Base-by-base conservation (phyloP, 306 rosid genomes). In the Prunus kanzakura region DNA sequence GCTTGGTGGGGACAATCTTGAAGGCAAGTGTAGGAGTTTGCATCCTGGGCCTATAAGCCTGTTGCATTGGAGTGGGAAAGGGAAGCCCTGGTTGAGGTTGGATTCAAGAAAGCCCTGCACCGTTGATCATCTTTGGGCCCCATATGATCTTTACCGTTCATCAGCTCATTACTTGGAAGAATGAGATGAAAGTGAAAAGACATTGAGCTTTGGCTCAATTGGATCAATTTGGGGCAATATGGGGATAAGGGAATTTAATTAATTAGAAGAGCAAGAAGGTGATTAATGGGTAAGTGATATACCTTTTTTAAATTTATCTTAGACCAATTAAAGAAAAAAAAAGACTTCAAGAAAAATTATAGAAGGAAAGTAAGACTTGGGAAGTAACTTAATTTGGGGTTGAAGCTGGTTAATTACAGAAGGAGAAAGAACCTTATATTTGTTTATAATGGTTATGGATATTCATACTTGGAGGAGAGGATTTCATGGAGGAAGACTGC, bases 11-110 rank as follows among this genome's bases (percentile, higher is more conserved):
- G 97, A 93, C 65, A 93, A 93, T 43, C 82, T 91, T 16, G 91
- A 91, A 84, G 98, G 97, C 0, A 89, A 84, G 20, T 93, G 98
- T 8, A 79, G 97, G 75, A 88, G 76, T 57, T 71, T 93, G 67
- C 96, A 93, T 74, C 98, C 96, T 50, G 98, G 98, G 7, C 92
- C 97, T 1, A 84, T 91, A 30, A 91, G 98, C 65, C 79, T 91
- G 81, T 79, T 93, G 2, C 98, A 93, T 87, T 93, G 98, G 96
- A 93, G 97, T 84, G 97, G 97, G 2, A 93, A 93, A 61, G 98
- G 98, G 3, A 93, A 93, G 45, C 98, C 98, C 2, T 91, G 98
- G 98, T 79, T 93, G 83, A 91, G 98, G 71, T 69, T 93, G 73
- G 98, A 93, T 80, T 93, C 98, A 12, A 87, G 96, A 49, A 89